Evolutionary conservation across 108 stramenopile species (phyloP), one percentile per base, ranked within the genome.

Genomic region (Cyclostephanos invisitatus): DNA sequence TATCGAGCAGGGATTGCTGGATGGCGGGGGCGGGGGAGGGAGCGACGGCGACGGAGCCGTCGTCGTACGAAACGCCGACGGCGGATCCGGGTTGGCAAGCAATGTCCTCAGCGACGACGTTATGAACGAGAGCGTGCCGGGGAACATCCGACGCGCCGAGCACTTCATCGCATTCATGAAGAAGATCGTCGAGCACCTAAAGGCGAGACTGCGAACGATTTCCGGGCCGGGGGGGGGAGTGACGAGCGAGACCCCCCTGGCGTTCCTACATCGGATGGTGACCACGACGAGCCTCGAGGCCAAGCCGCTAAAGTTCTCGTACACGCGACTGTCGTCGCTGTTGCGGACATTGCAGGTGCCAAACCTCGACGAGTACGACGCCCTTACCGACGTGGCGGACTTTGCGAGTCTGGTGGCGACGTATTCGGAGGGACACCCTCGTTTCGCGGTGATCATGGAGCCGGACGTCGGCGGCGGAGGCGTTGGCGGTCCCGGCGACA

Each of bases 81-180:
- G 90, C 89, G 63, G 89, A 64, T 67, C 66, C 42, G 82, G 71
- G 8, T 57, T 95, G 20, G 86, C 85, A 11, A 91, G 91, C 66
- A 94, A 94, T 78, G 86, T 89, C n/a, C 62, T 94, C 50, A 81
- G 74, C 67, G 84, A 89, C 6, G 93, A 99, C 80, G 89, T 99
- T 0, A 59, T 98, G 20, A 89, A 96, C 55, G 98, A 99, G 78
- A 91, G 95, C 17, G 98, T 99, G 1, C 99, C 99, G 0, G 99
- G 99, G 28, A 98, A 98, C 67, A 98, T 98, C 62, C 91, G 99
- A 25, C 85, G 97, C 11, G 99, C 99, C 0, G 99, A 99, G 67
- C 98, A 98, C 68, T 99, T 99, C 72, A 83, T 99, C 57, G 83
- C 81, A 4, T 97, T 98, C 81, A 90, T 99, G 97, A 87, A 87